Evolutionary conservation across 2,329 filamentous ascomycete species (phyloP), one percentile per base, ranked within the genome.

Genomic region (Metarhizium anisopliae): DNA sequence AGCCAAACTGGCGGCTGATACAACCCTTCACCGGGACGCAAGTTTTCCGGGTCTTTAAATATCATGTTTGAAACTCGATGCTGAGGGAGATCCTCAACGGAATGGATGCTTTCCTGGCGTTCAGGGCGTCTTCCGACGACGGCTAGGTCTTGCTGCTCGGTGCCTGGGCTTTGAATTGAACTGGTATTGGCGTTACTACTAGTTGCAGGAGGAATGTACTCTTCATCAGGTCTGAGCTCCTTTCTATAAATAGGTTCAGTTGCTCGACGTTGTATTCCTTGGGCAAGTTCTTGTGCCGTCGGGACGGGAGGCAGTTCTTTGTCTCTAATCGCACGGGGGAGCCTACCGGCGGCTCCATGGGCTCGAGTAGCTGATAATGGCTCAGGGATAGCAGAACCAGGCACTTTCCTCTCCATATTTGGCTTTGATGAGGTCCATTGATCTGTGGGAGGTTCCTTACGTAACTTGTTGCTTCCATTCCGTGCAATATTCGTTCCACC

Each of bases 1-100:
- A 92, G 73, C 64, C 82, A 84, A 55, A 74, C 71, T 0, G 82
- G 77, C 4, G 80, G 74, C 35, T 81, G 70, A 65, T 89, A 90
- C 42, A 80, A 68, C 16, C 79, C 79, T 54, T 79, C 70, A 38
- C 81, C 75, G 10, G 80, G 79, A 40, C 64, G 66, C 56, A 77
- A 65, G 25, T 73, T 69, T 49, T 74, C 70, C 13, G 68, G 69
- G 45, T 66, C 72, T 61, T 66, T 77, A 68, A 67, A 78, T 52
- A 69, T 67, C 68, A 68, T 71, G 59, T 69, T 77, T 43, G 67
- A 74, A 55, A 73, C 66, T 58, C 66, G 70, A 64, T 74, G 66
- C 59, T 66, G 61, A 56, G 71, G 67, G n/a, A 64, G 66, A 50
- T 57, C 59, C 3, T 67, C 64, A 13, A 65, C 64, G 14, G 63